Evolutionary conservation across 306 rosid species (phyloP), one percentile per base, ranked within the genome.

Genomic region (Argentina anserina): DNA sequence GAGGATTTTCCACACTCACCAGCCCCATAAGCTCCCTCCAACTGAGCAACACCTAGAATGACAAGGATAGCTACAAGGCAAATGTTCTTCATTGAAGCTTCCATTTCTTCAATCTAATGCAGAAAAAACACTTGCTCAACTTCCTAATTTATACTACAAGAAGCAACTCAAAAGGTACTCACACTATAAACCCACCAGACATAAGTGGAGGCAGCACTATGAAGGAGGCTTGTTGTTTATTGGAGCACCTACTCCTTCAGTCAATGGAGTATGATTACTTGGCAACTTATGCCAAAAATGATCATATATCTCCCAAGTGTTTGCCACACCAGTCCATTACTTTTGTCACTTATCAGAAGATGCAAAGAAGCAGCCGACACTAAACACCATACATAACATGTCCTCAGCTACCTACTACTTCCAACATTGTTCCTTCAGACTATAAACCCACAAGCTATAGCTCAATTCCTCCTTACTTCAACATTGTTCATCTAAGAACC

Each of bases 1-100:
- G 61, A 77, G 36, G 85, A 33, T 72, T 52, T 70, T 23, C 82
- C 86, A 52, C 92, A 88, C 46, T 79, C 89, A 13, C 89, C 80
- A 12, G 70, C 82, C 34, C 84, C 84, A 36, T 74, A 25, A 33
- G 73, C 87, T 60, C 34, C 69, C 7, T 18, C 39, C 29, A 18
- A 25, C 31, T 59, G 64, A 21, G 33, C 62, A 8, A 62, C 75
- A 29, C 64, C 58, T 0, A 81, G 33, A 31, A 77, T 26, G 11
- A 60, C 72, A 69, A 78, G 11, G 42, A 84, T 62, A 3, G 72
- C 67, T 28, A 78, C 33, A 12, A 72, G 69, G 67, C 69, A 62
- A 50, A 60, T 56, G 82, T 26, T 73, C 67, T 81, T 86, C 47
- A 42, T 81, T 34, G 67, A 49, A 70, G 66, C 75, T 72, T 84